phyloP scores from a whole-genome alignment of 495 filamentous ascomycete genomes.

The Aspergillus olivimuriae region DNA sequence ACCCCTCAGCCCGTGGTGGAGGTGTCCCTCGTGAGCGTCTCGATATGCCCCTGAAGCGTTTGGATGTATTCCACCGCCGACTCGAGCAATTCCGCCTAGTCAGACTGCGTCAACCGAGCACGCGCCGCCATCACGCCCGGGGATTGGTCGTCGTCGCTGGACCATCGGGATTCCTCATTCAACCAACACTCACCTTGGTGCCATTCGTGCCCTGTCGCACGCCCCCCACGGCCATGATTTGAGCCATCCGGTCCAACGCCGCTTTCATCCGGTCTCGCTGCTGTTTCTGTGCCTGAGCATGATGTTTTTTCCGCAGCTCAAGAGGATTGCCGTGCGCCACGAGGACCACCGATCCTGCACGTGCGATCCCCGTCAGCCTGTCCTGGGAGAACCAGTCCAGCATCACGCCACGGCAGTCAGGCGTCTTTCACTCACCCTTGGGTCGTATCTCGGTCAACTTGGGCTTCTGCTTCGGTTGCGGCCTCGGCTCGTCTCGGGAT shows the following conservation, averaged over 20 bases:
- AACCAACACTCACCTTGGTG: conserved; percentile 8
- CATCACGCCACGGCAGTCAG: no score
- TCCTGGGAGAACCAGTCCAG: background rate
- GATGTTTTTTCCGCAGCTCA: conserved; percentile 1
- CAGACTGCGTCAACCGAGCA: background rate
- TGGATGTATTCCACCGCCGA: conserved; percentile 14
- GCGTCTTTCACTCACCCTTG: background rate
- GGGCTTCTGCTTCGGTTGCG: background rate
- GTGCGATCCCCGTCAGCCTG: background rate
- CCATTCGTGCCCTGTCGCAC: conserved; percentile 5
- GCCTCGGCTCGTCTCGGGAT: no score
- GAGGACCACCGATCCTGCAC: background rate
- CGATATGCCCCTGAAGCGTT: conserved; percentile 8
- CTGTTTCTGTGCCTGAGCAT: conserved; percentile 14
- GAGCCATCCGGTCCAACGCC: conserved; percentile 11
- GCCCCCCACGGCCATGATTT: conserved; percentile 8
- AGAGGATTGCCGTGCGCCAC: no score
- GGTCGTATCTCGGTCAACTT: background rate
- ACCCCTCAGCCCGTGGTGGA: background rate
- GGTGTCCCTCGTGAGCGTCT: conserved; percentile 1
- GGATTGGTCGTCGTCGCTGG: conserved; percentile 3
- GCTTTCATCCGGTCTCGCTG: conserved; percentile 14
- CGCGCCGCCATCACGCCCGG: background rate
- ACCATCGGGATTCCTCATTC: background rate
- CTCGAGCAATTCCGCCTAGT: conserved; percentile 10